Percentiles rank a stretch among this genome's conserved stretches.
phyloP scores from a whole-genome alignment of 108 stramenopile genomes.

The Cyclotella kingstonii region DNA sequence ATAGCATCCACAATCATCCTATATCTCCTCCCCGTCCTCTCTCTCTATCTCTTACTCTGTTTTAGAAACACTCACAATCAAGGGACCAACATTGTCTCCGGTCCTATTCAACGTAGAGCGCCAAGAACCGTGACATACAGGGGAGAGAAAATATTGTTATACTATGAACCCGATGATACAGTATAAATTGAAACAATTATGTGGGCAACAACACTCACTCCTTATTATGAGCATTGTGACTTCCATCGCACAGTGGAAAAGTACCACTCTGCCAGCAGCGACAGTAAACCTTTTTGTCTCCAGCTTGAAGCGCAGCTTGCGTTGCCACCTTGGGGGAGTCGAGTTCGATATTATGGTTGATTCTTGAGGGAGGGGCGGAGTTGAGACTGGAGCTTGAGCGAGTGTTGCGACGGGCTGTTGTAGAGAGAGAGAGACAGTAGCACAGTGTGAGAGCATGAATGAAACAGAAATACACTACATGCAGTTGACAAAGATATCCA shows the following conservation, averaged over 20 bases:
- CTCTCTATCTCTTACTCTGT: slow-evolving; percentile 9
- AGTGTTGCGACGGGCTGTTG: too few species aligned
- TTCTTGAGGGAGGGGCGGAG: slow-evolving; percentile 33
- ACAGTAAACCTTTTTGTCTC: slow-evolving; percentile 80
- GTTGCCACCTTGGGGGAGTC: slow-evolving; percentile 66
- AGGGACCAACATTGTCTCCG: slow-evolving; percentile 91
- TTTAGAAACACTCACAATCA: slow-evolving; percentile 75
- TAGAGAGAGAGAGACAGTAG: too few species aligned
- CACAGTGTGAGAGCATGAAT: too few species aligned
- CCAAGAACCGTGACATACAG: too few species aligned
- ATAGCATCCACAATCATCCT: neutral
- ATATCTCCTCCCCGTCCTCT: neutral
- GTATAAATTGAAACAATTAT: neutral
- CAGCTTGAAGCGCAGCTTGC: slow-evolving; percentile 45
- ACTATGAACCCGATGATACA: too few species aligned
- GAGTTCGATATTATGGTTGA: slow-evolving; percentile 69
- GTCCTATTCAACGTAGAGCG: slow-evolving; percentile 3
- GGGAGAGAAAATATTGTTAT: neutral
- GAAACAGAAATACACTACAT: too few species aligned
- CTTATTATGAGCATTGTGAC: slow-evolving; percentile 80
- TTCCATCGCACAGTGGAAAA: slow-evolving; percentile 85
- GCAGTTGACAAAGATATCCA: too few species aligned
- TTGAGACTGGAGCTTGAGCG: too few species aligned
- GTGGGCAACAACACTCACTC: slow-evolving; percentile 39
- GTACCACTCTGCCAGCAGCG: slow-evolving; percentile 88